phyloP scores from a whole-genome alignment of 805 yeast species.

The Groenewaldozyma tartarivorans region DNA sequence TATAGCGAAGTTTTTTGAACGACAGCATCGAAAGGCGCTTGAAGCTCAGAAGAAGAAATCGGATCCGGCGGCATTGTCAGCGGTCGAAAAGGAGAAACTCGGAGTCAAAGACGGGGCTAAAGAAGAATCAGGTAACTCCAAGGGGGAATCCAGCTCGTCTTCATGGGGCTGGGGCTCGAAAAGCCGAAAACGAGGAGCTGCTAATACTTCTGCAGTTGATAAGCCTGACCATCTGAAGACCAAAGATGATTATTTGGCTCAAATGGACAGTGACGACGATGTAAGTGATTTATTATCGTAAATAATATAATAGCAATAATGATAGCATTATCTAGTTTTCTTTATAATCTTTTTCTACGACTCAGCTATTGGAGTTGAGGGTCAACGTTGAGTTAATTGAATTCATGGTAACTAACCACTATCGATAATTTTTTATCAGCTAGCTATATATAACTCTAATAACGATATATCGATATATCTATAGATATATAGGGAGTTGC shows the following conservation, averaged over 20 bases:
- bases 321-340: too few species aligned
- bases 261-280: slow-evolving; percentile 27
- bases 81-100: background rate
- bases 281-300: slow-evolving; percentile 19
- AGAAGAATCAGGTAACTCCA: background rate
- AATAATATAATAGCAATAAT: background rate
- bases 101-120: slow-evolving; percentile 8
- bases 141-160: slow-evolving; percentile 10
- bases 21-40: slow-evolving; percentile 18
- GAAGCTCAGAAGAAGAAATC: slow-evolving; percentile 15
- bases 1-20: slow-evolving; percentile 21
- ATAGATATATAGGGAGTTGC: too few species aligned
- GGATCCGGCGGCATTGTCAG: slow-evolving; percentile 2
- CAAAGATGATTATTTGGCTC: slow-evolving; percentile 15
- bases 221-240: slow-evolving; percentile 3
- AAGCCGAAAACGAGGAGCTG: slow-evolving; percentile 1
- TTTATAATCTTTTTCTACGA: too few species aligned
- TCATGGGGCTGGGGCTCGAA: slow-evolving; percentile 3
- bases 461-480: too few species aligned
- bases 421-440: too few species aligned
- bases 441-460: too few species aligned
- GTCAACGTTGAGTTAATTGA: too few species aligned
- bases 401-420: too few species aligned
- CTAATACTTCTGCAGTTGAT: slow-evolving; percentile 3
- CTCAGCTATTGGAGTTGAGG: too few species aligned